These are phyloP conservation scores for Licmophora abbreviata DNA, from an alignment of 108 stramenopile genomes.

Conservation along the genomic window DNA sequence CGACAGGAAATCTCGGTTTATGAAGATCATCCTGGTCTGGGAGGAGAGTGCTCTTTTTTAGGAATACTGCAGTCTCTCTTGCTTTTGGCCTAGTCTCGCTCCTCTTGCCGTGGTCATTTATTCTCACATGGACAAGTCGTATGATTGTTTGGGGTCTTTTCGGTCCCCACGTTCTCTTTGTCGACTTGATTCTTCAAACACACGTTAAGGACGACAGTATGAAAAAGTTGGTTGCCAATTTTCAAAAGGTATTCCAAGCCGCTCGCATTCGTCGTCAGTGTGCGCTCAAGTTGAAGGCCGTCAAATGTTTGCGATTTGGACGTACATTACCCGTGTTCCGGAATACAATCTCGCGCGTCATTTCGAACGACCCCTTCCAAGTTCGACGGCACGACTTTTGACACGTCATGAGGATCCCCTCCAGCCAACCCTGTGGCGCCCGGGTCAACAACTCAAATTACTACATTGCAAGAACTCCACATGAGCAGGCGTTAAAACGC, in stretches of 20 bases:
- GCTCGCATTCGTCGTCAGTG: conserved; percentile 48
- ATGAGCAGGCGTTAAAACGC: conserved; percentile 9
- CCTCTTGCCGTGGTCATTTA: conserved; percentile 55
- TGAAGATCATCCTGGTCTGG: conserved; percentile 48
- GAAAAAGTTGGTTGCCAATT: conserved; percentile 18
- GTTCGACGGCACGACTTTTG: conserved; percentile 33
- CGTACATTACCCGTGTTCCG: conserved; percentile 34
- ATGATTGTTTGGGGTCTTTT: conserved; percentile 50
- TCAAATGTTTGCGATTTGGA: conserved; percentile 52
- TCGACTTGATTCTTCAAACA: conserved; percentile 34
- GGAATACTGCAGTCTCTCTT: conserved; percentile 41
- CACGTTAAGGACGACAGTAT: conserved; percentile 17
- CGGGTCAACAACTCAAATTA: too few relatives aligned
- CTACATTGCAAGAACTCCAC: conserved; percentile 47
- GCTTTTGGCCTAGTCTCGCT: conserved; percentile 36
- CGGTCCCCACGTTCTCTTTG: conserved; percentile 64
- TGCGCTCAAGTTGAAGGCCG: conserved; percentile 59
- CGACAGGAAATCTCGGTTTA: conserved; percentile 24
- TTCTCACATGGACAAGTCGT: conserved; percentile 51
- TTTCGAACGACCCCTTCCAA: conserved; percentile 30
- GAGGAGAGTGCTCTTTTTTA: conserved; percentile 60
- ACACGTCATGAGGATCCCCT: too few relatives aligned
- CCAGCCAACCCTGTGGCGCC: too few relatives aligned
- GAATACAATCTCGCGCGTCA: conserved; percentile 28
- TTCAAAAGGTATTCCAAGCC: conserved; percentile 13